Evolutionary conservation across 495 filamentous ascomycete species (phyloP).

Genomic region (Aspergillus ostianus): DNA sequence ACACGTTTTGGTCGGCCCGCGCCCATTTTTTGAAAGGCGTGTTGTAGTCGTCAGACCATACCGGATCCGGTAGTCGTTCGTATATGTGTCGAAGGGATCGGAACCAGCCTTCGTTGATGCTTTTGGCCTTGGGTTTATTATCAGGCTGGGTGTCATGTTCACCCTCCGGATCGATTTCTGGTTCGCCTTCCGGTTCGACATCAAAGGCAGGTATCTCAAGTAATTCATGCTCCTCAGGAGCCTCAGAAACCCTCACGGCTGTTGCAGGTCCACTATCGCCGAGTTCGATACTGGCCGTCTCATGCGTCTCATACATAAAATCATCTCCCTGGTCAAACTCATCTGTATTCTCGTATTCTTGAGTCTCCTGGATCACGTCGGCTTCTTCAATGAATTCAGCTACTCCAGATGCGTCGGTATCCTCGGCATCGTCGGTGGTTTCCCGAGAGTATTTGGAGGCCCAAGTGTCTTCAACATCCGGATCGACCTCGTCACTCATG

Average conservation of each 20-base stretch:
- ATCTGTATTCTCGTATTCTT: not conserved
- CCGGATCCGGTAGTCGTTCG: slow-evolving; percentile 17
- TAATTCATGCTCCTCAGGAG: not conserved
- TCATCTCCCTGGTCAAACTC: slow-evolving; percentile 14
- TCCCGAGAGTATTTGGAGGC: too few relatives aligned
- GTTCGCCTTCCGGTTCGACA: not conserved
- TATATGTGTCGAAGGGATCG: slow-evolving; percentile 29
- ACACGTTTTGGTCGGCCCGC: slow-evolving; percentile 34
- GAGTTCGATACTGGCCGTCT: slow-evolving; percentile 44
- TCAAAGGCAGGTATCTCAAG: not conserved
- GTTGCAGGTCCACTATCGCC: slow-evolving; percentile 27
- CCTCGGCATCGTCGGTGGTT: too few relatives aligned
- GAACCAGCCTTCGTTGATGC: slow-evolving; percentile 37
- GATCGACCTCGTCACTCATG: too few relatives aligned
- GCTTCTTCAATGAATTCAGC: not conserved
- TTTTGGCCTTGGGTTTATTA: slow-evolving; percentile 9
- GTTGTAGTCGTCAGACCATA: slow-evolving; percentile 35
- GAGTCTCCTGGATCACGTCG: not conserved
- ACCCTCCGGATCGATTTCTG: not conserved
- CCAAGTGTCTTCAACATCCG: too few relatives aligned
- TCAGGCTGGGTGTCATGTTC: not conserved
- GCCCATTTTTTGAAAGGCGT: slow-evolving; percentile 48
- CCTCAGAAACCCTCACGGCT: not conserved
- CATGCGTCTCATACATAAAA: slow-evolving; percentile 28
- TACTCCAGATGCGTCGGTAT: not conserved